Evolutionary conservation across 495 filamentous ascomycete species (phyloP).

Genomic region (Annulohypoxylon moriforme): DNA sequence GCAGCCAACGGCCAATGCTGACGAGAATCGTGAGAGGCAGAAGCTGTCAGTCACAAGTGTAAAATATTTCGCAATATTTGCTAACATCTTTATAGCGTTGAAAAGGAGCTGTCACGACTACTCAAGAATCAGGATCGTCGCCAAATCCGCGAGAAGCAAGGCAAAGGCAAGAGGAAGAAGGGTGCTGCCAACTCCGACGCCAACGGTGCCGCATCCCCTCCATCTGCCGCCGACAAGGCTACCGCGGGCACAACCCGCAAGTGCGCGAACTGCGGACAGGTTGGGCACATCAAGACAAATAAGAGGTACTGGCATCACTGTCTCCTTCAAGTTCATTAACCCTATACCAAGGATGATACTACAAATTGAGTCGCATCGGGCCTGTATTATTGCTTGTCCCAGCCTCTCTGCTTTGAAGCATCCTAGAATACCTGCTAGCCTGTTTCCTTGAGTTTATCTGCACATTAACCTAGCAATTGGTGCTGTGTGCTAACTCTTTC

Average conservation of each 20-base stretch:
- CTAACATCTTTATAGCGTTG: constrained; percentile 64
- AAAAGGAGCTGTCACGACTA: constrained; percentile 81
- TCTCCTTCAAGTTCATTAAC: constrained; percentile 15
- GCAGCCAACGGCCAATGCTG: constrained; percentile 78
- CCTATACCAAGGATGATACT: constrained; percentile 8
- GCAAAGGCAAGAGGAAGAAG: constrained; percentile 60
- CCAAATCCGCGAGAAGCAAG: constrained; percentile 88
- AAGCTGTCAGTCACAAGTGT: constrained; percentile 60
- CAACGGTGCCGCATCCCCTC: constrained; percentile 60
- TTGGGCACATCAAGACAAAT: constrained; percentile 99
- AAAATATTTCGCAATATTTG: constrained; percentile 47
- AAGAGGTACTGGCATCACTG: constrained; percentile 75
- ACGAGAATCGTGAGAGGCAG: constrained; percentile 66
- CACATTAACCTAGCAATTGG: constrained; percentile 5
- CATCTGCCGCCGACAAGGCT: constrained; percentile 59
- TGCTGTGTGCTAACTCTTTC: constrained; percentile 50
- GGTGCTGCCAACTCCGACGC: constrained; percentile 36
- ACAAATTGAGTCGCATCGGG: not conserved
- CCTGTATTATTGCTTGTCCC: constrained; percentile 11
- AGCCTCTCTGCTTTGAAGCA: not conserved
- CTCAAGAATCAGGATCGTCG: constrained; percentile 91
- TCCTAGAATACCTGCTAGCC: not conserved
- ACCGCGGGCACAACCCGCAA: constrained; percentile 82
- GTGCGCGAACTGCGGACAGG: constrained; percentile 95
- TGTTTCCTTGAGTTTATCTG: constrained; percentile 1